Evolutionary conservation across 441 rosid genomes (phyloP), one percentile per base, ranked within the genome.

Genomic region (Populus tomentosa): DNA sequence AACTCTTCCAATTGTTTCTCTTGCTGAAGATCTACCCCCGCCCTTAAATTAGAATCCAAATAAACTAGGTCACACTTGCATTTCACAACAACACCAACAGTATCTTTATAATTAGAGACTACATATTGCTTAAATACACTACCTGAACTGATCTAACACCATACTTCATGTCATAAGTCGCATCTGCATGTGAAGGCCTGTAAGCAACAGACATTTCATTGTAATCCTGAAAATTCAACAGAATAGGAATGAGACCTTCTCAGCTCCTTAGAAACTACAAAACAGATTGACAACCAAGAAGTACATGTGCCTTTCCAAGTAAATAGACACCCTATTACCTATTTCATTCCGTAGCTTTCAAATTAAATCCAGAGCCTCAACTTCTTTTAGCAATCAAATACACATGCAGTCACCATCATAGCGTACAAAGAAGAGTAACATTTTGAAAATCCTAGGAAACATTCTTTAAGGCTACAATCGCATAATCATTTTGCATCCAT

Each of bases 151-250:
- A 86, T 88, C 99, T 94, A 82, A 91, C 90, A 82, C 98, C 99
- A 77, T 96, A 96, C 80, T 96, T 94, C 97, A 96, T 91, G 88
- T 96, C 99, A 88, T 96, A 96, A 63, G 98, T 94, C 70, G 98
- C 98, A 88, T 94, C 99, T 6, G 98, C 98, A 87, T 96, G 98
- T 62, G 99, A 96, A 70, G 99, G 99, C 83, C 98, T 87, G 78
- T 94, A 96, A 56, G 98, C 97, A 70, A 79, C 71, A 10, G 99
- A 94, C 98, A 96, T 94, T 87, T 96, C 99, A 59, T 83, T 91
- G 83, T 96, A 96, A 85, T 96, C 99, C 99, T 94, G 90, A 79
- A 83, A 79, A 75, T 66, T 32, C 71, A 81, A 56, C 1, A 14
- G 77, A 2, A 67, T 8, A 28, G 53, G 61, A 67, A 38, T 53